These are phyloP conservation scores for Capronia americana DNA, from an alignment of 2,329 filamentous ascomycete species.

Conservation along the genomic window DNA sequence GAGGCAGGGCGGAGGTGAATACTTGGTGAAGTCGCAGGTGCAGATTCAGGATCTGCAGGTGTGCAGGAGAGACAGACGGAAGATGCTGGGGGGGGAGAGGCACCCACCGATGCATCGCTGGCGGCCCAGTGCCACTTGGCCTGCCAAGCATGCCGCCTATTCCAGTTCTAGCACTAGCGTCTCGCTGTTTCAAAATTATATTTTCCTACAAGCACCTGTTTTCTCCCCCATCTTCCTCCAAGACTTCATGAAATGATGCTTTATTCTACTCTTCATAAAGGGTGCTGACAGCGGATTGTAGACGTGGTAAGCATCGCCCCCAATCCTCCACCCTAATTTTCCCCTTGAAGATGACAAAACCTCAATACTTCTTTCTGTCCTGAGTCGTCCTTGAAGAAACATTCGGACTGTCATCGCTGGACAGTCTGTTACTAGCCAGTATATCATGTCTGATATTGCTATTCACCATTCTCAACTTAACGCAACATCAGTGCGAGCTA, in stretches of 20 bases:
- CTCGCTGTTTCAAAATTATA: slow-evolving; percentile 14
- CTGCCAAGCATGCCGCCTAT: slow-evolving; percentile 9
- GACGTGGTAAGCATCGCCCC: slow-evolving; percentile 16
- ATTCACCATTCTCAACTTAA: not conserved
- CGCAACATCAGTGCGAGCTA: not conserved
- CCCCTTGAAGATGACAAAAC: slow-evolving; percentile 61
- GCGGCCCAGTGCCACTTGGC: slow-evolving; percentile 1
- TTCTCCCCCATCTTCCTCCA: not conserved
- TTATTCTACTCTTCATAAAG: not conserved
- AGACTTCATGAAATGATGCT: not conserved
- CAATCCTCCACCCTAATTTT: not conserved
- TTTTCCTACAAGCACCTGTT: not conserved
- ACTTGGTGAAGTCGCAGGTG: slow-evolving; percentile 16
- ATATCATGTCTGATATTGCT: slow-evolving; percentile 67
- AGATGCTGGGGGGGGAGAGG: slow-evolving; percentile 14
- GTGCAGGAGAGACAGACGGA: slow-evolving; percentile 46
- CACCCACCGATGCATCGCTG: slow-evolving; percentile 8
- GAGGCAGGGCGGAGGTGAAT: slow-evolving; percentile 9
- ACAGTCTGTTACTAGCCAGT: slow-evolving; percentile 75
- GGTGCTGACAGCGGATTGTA: not conserved
- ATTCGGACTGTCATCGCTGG: slow-evolving; percentile 66
- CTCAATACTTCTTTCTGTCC: slow-evolving; percentile 65
- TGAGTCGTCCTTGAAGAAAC: slow-evolving; percentile 72
- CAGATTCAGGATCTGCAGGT: slow-evolving; percentile 25
- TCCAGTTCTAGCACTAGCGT: slow-evolving; percentile 10